Base-by-base conservation (phyloP, 2,329 filamentous ascomycete genomes). In the Botrytis squamosa region DNA sequence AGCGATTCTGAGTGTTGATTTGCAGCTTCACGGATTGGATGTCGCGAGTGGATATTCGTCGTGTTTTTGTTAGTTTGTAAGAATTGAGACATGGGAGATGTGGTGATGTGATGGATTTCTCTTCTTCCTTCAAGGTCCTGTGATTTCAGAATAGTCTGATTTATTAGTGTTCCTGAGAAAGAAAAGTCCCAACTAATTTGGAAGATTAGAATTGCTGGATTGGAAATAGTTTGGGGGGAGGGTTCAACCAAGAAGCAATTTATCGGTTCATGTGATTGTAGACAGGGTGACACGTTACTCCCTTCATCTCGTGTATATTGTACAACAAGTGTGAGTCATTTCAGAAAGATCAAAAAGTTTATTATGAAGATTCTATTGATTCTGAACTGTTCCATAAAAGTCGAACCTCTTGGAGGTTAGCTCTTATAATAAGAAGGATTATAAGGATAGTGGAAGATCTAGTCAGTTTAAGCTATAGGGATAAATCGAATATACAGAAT, bases 301-400 rank as follows among this genome's bases (percentile, higher is more conserved):
- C 2, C 16, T 33, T 12, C 12, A n/a, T 14, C 2, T 29, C 40
- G 22, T 29, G 8, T 40, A 55, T 33, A n/a, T 40, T 2, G 14
- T 1, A 40, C 8, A 18, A 8, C 8, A 68, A 22, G 16, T 33
- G 9, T 22, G 8, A 42, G 14, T 4, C 5, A 14, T 20, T n/a
- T 16, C 36, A 22, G 22, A n/a, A 33, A 22, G 16, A 40, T 22
- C 20, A 12, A 8, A 22, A 7, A 29, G 25, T 6, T 25, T 20
- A 14, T 57, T 14, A 18, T 22, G 16, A 22, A 42, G 4, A 42
- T 16, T 4, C 10, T n/a, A 33, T 57, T 49, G 22, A 25, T 14
- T 55, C 40, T 57, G 20, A 16, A n/a, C 66, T 7, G 52, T 40
- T 44, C 66, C 57, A n/a, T 73, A 63, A 20, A 70, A 71, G 69